Percentiles rank a stretch among this genome's conserved stretches.
Evolutionary conservation across 441 rosid species (phyloP).

Genomic region (Rhodomyrtus psidioides): DNA sequence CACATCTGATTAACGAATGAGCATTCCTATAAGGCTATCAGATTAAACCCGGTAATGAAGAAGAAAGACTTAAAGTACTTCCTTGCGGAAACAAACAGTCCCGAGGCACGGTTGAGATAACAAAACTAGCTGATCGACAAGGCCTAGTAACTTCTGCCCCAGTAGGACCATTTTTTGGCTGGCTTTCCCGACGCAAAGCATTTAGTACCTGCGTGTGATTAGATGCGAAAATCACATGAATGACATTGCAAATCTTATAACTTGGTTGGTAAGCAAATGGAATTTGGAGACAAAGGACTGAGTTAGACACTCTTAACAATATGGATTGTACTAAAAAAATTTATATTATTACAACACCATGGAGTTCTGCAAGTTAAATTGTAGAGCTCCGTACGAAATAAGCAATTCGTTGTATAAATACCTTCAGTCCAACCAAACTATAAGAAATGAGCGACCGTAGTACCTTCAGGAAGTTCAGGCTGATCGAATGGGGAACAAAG

Average conservation of each 20-base stretch:
- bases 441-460: not conserved
- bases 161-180: slow-evolving; percentile 87
- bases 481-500: slow-evolving; percentile 96
- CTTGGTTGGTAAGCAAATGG: not conserved
- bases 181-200: slow-evolving; percentile 95
- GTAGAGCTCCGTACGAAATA: not conserved
- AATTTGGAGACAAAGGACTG: not conserved
- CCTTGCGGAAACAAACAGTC: not conserved
- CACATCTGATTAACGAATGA: not conserved
- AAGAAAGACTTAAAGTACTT: not conserved
- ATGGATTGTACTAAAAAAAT: not conserved
- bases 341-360: not conserved
- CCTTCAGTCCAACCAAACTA: not conserved
- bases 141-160: slow-evolving; percentile 91
- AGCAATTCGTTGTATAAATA: not conserved
- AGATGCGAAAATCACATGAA: not conserved
- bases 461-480: slow-evolving; percentile 98
- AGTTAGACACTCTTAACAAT: not conserved
- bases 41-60: not conserved
- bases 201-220: slow-evolving; percentile 38
- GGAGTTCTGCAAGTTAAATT: not conserved
- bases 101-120: not conserved
- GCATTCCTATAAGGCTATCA: not conserved
- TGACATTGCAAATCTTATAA: not conserved
- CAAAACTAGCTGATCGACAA: not conserved